phyloP scores from a whole-genome alignment of 2,329 filamentous ascomycete genomes.

The Taxawa tesnikishii region DNA sequence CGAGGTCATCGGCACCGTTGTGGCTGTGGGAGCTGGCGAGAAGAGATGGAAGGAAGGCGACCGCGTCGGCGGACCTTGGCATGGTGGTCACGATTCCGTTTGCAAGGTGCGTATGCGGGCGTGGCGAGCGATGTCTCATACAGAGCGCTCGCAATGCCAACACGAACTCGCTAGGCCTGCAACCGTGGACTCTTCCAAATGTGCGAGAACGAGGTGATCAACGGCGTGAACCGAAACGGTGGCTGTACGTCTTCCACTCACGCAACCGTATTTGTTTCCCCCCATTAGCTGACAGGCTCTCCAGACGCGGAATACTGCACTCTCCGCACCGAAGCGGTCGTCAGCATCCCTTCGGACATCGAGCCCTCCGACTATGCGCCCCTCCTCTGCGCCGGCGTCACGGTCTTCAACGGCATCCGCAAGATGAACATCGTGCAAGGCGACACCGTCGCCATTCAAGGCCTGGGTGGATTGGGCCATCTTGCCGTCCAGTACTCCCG shows the following conservation, averaged over 20 bases:
- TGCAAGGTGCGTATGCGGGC: too few species aligned
- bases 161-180: too few species aligned
- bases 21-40: conserved; percentile 45
- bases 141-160: too few species aligned
- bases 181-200: conserved; percentile 53
- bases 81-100: conserved; percentile 50
- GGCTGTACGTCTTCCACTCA: too few species aligned
- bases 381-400: conserved; percentile 38
- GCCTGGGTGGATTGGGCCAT: conserved; percentile 37
- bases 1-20: conserved; percentile 58
- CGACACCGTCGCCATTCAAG: conserved; percentile 38
- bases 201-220: conserved; percentile 50
- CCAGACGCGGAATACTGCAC: conserved; percentile 41
- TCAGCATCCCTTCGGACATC: conserved; percentile 35
- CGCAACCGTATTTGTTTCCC: too few species aligned
- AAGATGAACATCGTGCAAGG: conserved; percentile 34
- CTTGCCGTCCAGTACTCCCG: conserved; percentile 40
- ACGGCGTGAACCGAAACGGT: conserved; percentile 54
- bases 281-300: conserved; percentile 6
- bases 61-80: conserved; percentile 56
- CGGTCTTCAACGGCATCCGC: conserved; percentile 40
- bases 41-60: conserved; percentile 51
- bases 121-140: too few species aligned
- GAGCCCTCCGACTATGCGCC: conserved; percentile 33
- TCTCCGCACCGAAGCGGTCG: conserved; percentile 48